Percentiles rank a stretch among this genome's conserved stretches.
Evolutionary conservation across 352 stramenopile genomes (phyloP).

Genomic region (Pythium sp.): DNA sequence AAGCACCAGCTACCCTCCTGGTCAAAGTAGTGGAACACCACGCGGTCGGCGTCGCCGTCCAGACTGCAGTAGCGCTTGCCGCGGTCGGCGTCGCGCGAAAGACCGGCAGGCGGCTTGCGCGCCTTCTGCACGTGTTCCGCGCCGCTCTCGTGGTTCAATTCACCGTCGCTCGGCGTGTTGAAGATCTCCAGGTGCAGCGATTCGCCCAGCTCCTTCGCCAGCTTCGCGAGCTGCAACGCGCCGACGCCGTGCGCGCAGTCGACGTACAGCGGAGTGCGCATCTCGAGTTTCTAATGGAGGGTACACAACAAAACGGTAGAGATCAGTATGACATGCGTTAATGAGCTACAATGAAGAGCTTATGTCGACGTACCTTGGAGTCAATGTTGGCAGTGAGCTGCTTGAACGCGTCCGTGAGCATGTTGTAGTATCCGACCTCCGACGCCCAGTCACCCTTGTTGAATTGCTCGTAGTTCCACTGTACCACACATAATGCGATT

Average conservation of each 20-base stretch:
- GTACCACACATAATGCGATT: slow-evolving; percentile 4
- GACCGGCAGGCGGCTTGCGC: slow-evolving; percentile 64
- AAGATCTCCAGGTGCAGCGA: slow-evolving; percentile 81
- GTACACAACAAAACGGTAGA: neutral
- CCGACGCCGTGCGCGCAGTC: slow-evolving; percentile 94
- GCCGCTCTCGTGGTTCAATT: slow-evolving; percentile 96
- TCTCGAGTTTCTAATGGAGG: slow-evolving; percentile 56
- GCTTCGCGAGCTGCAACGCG: slow-evolving; percentile 70
- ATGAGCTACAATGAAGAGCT: neutral
- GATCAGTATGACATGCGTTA: neutral
- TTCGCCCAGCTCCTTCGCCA: slow-evolving; percentile 76
- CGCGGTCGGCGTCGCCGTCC: slow-evolving; percentile 97
- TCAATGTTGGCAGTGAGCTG: slow-evolving; percentile 79
- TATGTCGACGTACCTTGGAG: slow-evolving; percentile 46
- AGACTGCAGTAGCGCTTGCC: slow-evolving; percentile 90
- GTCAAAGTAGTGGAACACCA: slow-evolving; percentile 97
- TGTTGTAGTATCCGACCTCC: slow-evolving; percentile 95
- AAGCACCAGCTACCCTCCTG: slow-evolving; percentile 74
- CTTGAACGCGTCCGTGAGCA: slow-evolving; percentile 92
- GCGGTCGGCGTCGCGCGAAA: slow-evolving; percentile 62
- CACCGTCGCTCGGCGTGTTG: slow-evolving; percentile 78
- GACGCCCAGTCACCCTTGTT: slow-evolving; percentile 87
- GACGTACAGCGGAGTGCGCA: slow-evolving; percentile 82
- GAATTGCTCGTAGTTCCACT: slow-evolving; percentile 89
- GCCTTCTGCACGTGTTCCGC: slow-evolving; percentile 97